Base-by-base conservation (phyloP, 257 asterid genomes). In the Solanum chilense region DNA sequence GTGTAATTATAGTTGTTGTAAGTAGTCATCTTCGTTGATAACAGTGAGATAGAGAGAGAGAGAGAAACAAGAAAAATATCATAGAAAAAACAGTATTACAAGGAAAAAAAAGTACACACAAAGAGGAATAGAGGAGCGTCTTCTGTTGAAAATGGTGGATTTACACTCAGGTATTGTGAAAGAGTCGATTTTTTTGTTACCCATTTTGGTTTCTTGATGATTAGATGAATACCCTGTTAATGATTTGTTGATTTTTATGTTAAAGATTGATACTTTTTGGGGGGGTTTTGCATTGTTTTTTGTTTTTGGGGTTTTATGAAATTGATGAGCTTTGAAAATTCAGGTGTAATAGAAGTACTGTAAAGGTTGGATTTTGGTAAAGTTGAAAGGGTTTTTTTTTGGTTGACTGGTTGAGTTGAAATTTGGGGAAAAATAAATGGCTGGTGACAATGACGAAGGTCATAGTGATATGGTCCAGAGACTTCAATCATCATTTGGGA, bases 401-500 rank as follows among this genome's bases (percentile, higher is more conserved):
- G 45, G 45, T 60, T 80, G 69, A 64, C 86, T 87, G 60, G 73
- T 60, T 85, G 68, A 76, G 80, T 81, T 86, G 88, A 87, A 84
- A 10, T 74, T 47, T 84, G 44, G 69, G 76, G 44, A 20, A 66
- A 91, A 87, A 45, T 5, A 80, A 88, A 96, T 96, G 99, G 92
- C 92, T 27, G 95, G 97, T 85, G 95, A 91, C 70, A 87, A 86
- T 71, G 97, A 89, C 76, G 96, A 94, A 88, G 94, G 91, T 88
- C 91, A 87, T 52, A 85, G 90, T 88, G 91, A 88, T 81, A 85
- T 88, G 89, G 88, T 93, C 86, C 98, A 93, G 23, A 93, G 98
- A 58, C 93, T 95, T 89, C 98, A 94, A 86, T 93, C 98, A 71
- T 92, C 98, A 27, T 90, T 92, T 70, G 98, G 95, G 78, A 93